phyloP scores from a whole-genome alignment of 2,329 filamentous ascomycete genomes.

The Fusarium luffae region DNA sequence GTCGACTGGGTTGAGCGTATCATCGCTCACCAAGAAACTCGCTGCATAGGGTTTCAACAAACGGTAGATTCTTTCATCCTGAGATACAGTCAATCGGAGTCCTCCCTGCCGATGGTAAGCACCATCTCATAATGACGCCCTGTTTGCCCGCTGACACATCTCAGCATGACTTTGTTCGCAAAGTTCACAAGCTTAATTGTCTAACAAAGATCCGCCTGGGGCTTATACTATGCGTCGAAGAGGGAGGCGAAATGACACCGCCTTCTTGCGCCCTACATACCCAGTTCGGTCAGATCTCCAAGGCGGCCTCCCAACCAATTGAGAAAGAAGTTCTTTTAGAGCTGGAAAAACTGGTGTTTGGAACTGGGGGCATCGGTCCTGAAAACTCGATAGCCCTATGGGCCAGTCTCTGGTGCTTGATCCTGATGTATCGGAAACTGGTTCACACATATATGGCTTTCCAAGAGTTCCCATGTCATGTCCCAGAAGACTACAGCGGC shows the following conservation, averaged over 20 bases:
- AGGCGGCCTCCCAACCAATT: slow-evolving; percentile 43
- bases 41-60: slow-evolving; percentile 45
- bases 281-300: slow-evolving; percentile 46
- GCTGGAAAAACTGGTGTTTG: slow-evolving; percentile 45
- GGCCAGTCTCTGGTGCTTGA: slow-evolving; percentile 46
- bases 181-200: slow-evolving; percentile 45
- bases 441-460: slow-evolving; percentile 46
- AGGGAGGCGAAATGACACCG: slow-evolving; percentile 38
- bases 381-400: slow-evolving; percentile 44
- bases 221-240: slow-evolving; percentile 42
- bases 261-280: slow-evolving; percentile 46
- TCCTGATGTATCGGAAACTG: slow-evolving; percentile 47
- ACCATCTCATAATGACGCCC: neutral
- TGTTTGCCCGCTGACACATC: slow-evolving; percentile 1
- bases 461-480: slow-evolving; percentile 46
- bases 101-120: slow-evolving; percentile 42
- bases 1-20: slow-evolving; percentile 45
- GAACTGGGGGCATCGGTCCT: slow-evolving; percentile 38
- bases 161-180: slow-evolving; percentile 42
- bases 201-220: slow-evolving; percentile 44
- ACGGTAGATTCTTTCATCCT: slow-evolving; percentile 45
- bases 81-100: slow-evolving; percentile 40
- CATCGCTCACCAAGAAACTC: slow-evolving; percentile 38
- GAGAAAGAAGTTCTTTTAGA: slow-evolving; percentile 43
- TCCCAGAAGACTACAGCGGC: slow-evolving; percentile 45